Evolutionary conservation across 2,329 filamentous ascomycete genomes (phyloP).

Genomic region (Diaporthe velutina): DNA sequence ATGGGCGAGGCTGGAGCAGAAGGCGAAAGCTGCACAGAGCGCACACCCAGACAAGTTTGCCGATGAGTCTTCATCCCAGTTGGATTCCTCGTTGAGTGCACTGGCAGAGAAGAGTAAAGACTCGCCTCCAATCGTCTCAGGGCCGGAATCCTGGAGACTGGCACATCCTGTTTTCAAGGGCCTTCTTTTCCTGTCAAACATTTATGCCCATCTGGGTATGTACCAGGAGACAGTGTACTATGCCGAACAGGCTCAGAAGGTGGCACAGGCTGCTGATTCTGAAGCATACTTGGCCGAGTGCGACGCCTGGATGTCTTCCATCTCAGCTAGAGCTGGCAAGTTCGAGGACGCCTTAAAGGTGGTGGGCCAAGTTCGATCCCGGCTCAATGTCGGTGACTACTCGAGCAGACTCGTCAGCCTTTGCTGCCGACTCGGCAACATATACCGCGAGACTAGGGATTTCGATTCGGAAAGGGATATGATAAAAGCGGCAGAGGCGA

Average conservation of each 20-base stretch:
- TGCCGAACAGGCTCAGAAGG: constrained; percentile 83
- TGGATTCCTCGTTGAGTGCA: constrained; percentile 40
- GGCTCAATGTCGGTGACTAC: constrained; percentile 61
- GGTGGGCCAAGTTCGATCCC: constrained; percentile 65
- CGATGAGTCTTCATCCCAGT: constrained; percentile 14
- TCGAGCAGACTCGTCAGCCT: constrained; percentile 60
- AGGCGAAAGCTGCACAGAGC: constrained; percentile 48
- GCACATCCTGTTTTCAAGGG: constrained; percentile 80
- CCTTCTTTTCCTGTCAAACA: constrained; percentile 78
- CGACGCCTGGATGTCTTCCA: constrained; percentile 65
- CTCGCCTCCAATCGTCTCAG: constrained; percentile 53
- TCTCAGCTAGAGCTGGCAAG: constrained; percentile 70
- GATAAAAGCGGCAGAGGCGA: constrained; percentile 63
- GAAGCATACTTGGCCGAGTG: constrained; percentile 69
- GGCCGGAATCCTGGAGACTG: constrained; percentile 83
- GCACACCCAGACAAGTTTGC: constrained; percentile 36
- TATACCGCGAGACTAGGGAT: constrained; percentile 65
- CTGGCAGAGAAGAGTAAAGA: constrained; percentile 42
- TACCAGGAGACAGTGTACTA: constrained; percentile 92
- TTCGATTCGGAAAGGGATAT: constrained; percentile 58
- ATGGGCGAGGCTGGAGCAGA: constrained; percentile 65
- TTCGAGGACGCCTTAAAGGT: constrained; percentile 69
- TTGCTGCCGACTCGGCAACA: constrained; percentile 67
- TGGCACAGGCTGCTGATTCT: constrained; percentile 77
- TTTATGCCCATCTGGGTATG: constrained; percentile 88